Base-by-base conservation (phyloP, 208 protist genomes). In the Crithidia expoeki region DNA sequence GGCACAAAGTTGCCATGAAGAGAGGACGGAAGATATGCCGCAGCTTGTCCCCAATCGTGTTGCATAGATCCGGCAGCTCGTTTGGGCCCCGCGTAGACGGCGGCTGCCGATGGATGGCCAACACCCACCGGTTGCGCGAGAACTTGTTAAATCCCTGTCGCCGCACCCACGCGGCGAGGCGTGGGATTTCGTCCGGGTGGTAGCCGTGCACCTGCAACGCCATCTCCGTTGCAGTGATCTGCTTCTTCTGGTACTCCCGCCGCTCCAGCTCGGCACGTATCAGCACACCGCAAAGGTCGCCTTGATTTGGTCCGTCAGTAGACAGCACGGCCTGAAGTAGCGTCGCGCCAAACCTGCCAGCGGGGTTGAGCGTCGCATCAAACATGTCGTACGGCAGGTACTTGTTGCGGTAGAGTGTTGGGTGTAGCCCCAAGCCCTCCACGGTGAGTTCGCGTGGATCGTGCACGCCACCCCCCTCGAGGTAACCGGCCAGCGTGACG, bases 11-110 rank as follows among this genome's bases (percentile, higher is more conserved):
- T 0, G 97, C 98, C 79, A 99, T 98, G 52, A 99, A 98, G 33
- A 99, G 89, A 4, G 98, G 99, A 42, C 87, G 80, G 76, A 99
- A 99, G n/a, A 99, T 84, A 82, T 98, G 94, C n/a, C 82, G 86
- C 64, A 96, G 72, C 76, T 94, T 87, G 53, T 94, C 86, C 16
- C 81, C 85, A 44, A 96, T 63, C 14, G 88, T 96, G 25, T 60
- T 57, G 68, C 78, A 86, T 23, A 64, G 76, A 10, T 76, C 38
- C 4, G 81, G 80, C 49, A 90, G 80, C 59, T 74, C 62, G 68
- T 89, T 91, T 0, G 68, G 68, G 1, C 58, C 68, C 10, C 66
- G 36, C 32, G 75, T 44, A 6, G 63, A 52, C 28, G 58, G 42
- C 28, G 55, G 65, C 33, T 81, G 55, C 17, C 84, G 81, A 33